Percentiles rank a stretch among this genome's conserved stretches.
phyloP scores from a whole-genome alignment of 164 flowering plant species.

The Magnolia officinalis region DNA sequence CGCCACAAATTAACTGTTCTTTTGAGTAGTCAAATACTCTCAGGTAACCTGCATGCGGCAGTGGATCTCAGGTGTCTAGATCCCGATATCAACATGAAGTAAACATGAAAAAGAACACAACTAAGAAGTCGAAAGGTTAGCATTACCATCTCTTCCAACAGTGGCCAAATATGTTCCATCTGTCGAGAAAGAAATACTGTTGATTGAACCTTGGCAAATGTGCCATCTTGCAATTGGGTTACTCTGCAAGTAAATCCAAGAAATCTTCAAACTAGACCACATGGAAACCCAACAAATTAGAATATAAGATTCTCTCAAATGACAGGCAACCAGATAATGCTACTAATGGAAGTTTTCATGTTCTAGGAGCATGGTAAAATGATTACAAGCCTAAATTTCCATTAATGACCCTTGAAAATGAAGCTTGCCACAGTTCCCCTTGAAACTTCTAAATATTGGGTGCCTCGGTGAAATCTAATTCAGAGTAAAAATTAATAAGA shows the following conservation, averaged over 20 bases:
- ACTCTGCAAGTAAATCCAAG: conserved; percentile 45
- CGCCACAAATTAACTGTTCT: conserved; percentile 87
- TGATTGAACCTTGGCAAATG: conserved; percentile 87
- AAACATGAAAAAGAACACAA: not conserved
- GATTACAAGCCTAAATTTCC: too few relatives aligned
- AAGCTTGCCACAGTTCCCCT: too few relatives aligned
- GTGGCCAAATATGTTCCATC: conserved; percentile 84
- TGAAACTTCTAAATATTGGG: too few relatives aligned
- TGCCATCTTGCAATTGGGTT: conserved; percentile 98
- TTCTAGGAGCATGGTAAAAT: too few relatives aligned
- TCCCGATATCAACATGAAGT: not conserved
- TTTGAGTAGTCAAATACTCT: conserved; percentile 90
- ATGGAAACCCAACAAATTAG: not conserved
- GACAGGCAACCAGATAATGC: not conserved
- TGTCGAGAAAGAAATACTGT: conserved; percentile 72
- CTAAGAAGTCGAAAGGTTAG: not conserved
- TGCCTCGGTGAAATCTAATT: too few relatives aligned
- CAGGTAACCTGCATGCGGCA: conserved; percentile 62
- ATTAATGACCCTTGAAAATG: too few relatives aligned
- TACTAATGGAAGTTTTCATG: too few relatives aligned
- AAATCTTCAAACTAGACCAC: not conserved
- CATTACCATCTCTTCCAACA: conserved; percentile 96
- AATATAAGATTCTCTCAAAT: not conserved
- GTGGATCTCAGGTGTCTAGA: not conserved
- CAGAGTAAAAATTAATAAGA: too few relatives aligned